These are phyloP conservation scores for Glaciozyma antarctica DNA, from an alignment of 768 basidiomycete species.

Conservation along the genomic window DNA sequence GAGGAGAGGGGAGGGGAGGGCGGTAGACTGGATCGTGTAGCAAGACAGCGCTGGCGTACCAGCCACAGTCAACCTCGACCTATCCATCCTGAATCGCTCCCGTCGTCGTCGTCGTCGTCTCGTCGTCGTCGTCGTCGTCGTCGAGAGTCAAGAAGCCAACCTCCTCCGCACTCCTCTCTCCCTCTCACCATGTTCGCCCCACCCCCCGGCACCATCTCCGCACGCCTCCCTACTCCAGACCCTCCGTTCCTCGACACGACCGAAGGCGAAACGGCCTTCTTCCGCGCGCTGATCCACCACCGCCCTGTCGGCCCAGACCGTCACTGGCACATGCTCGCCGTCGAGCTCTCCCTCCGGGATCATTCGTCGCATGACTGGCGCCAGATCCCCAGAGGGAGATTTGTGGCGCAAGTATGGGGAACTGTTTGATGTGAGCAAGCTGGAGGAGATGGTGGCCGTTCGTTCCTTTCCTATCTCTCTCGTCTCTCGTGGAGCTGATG, in stretches of 20 bases:
- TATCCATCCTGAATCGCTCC: too few species aligned
- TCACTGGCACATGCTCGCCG: neutral
- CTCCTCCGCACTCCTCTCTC: too few species aligned
- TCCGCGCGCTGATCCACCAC: neutral
- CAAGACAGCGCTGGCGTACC: neutral
- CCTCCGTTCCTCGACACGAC: neutral
- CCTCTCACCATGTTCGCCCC: too few species aligned
- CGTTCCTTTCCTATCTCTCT: neutral
- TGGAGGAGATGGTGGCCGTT: neutral
- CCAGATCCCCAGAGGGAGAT: neutral
- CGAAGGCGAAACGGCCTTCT: neutral
- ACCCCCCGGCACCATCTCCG: too few species aligned
- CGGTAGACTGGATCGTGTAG: neutral
- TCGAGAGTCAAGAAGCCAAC: too few species aligned
- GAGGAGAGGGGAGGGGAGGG: neutral
- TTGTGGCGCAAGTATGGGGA: neutral
- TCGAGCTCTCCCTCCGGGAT: neutral
- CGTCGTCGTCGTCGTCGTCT: too few species aligned
- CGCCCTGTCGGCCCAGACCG: neutral
- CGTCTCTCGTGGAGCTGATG: neutral
- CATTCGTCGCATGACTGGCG: neutral
- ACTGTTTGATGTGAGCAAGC: neutral
- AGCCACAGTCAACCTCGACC: too few species aligned
- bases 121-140: too few species aligned
- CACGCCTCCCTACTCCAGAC: too few species aligned